Evolutionary conservation across 306 rosid genomes (phyloP).

Genomic region (Pterocarpus santalinus): DNA sequence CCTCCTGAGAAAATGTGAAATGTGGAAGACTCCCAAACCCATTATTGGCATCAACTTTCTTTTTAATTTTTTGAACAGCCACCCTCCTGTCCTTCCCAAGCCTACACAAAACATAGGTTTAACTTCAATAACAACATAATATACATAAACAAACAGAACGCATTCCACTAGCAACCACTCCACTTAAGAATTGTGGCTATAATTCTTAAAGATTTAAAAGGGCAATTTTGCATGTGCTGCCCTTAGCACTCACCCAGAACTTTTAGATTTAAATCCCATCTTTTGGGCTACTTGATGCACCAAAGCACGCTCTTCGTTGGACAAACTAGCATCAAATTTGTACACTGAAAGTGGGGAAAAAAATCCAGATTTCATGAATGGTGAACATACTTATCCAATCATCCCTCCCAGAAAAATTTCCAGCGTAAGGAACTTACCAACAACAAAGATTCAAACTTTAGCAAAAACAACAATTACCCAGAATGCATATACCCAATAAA

Average conservation of each 20-base stretch:
- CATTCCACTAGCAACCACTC: slow-evolving; percentile 29
- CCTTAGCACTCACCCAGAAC: slow-evolving; percentile 79
- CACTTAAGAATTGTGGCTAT: slow-evolving; percentile 28
- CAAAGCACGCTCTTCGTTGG: slow-evolving; percentile 64
- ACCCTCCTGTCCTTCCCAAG: slow-evolving; percentile 52
- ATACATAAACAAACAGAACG: neutral
- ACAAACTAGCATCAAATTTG: slow-evolving; percentile 62
- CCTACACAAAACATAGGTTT: slow-evolving; percentile 56
- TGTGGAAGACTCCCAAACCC: slow-evolving; percentile 39
- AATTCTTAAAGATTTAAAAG: slow-evolving; percentile 33
- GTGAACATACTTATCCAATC: slow-evolving; percentile 1
- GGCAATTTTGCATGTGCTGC: neutral
- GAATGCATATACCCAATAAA: slow-evolving; percentile 28
- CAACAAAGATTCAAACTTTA: neutral
- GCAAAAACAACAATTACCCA: neutral
- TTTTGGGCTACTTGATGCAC: slow-evolving; percentile 65
- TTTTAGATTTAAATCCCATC: slow-evolving; percentile 79
- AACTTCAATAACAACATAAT: slow-evolving; percentile 27
- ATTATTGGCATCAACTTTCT: slow-evolving; percentile 32
- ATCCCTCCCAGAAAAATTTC: neutral
- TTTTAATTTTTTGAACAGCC: slow-evolving; percentile 52
- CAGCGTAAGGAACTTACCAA: neutral
- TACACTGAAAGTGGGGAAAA: slow-evolving; percentile 58
- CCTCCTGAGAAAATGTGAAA: slow-evolving; percentile 65
- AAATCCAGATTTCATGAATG: slow-evolving; percentile 33